Evolutionary conservation across 2,329 filamentous ascomycete species (phyloP).

Genomic region (Aspergillus novoparasiticus): DNA sequence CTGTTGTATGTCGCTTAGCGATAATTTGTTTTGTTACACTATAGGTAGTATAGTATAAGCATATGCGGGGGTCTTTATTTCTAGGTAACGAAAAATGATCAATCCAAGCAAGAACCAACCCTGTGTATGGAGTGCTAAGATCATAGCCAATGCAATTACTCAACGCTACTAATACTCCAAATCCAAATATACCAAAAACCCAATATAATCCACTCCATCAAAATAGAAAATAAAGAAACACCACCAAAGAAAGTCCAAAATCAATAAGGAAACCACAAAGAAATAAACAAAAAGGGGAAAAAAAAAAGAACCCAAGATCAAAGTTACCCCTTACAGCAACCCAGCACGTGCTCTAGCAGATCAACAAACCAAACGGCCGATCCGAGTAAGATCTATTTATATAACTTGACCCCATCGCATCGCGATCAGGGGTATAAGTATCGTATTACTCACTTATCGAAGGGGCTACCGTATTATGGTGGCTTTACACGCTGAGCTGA

Average conservation of each 20-base stretch:
- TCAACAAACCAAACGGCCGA: no score
- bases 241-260: neutral
- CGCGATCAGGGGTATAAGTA: neutral
- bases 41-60: slow-evolving; percentile 1
- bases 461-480: no score
- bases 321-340: neutral
- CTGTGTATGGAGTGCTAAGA: neutral
- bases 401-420: neutral
- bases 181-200: no score
- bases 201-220: neutral
- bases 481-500: no score
- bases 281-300: neutral
- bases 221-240: neutral
- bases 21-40: neutral
- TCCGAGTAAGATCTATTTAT: neutral
- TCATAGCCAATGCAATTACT: neutral
- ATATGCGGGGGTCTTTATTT: neutral
- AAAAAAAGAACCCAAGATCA: neutral
- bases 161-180: no score
- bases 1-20: neutral
- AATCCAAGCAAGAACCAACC: neutral
- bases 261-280: no score
- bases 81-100: neutral
- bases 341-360: neutral
- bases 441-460: neutral